These are phyloP conservation scores for Rhododendron williamsianum DNA, from an alignment of 148 eudicot genomes.

Conservation along the genomic window DNA sequence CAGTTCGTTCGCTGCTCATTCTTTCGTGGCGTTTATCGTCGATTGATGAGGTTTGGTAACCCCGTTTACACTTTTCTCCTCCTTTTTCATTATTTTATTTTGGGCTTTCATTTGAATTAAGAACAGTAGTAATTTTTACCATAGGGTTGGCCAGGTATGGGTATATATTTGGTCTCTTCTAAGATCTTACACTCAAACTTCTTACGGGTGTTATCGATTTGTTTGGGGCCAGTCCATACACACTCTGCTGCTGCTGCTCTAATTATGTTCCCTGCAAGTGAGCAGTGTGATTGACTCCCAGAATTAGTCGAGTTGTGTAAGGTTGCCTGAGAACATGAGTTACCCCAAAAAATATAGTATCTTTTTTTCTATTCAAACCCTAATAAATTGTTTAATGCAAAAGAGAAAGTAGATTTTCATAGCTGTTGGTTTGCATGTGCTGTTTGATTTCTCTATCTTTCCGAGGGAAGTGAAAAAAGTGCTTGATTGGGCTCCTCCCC, in stretches of 20 bases:
- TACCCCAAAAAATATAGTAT: too few species aligned
- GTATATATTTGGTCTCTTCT: too few species aligned
- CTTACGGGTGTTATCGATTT: too few species aligned
- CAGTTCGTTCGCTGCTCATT: neutral
- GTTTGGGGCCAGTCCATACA: too few species aligned
- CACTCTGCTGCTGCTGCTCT: too few species aligned
- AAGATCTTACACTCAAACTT: too few species aligned
- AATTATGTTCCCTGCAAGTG: too few species aligned
- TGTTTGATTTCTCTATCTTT: neutral
- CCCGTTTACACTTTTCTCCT: neutral
- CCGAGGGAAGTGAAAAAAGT: neutral
- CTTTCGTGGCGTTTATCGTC: neutral
- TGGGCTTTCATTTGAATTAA: neutral
- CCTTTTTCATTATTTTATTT: neutral
- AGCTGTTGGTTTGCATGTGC: slow-evolving; percentile 7
- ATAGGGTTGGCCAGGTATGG: too few species aligned
- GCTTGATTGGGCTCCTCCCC: neutral
- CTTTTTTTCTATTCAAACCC: neutral
- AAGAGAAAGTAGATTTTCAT: neutral
- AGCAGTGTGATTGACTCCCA: too few species aligned
- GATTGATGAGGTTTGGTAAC: neutral
- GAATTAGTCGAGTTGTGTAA: too few species aligned
- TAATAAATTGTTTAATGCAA: neutral
- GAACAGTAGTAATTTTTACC: neutral
- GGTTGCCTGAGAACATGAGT: too few species aligned